Conservation (phyloP, 2,329 filamentous ascomycete species). For the Aspergillus sp. region DNA sequence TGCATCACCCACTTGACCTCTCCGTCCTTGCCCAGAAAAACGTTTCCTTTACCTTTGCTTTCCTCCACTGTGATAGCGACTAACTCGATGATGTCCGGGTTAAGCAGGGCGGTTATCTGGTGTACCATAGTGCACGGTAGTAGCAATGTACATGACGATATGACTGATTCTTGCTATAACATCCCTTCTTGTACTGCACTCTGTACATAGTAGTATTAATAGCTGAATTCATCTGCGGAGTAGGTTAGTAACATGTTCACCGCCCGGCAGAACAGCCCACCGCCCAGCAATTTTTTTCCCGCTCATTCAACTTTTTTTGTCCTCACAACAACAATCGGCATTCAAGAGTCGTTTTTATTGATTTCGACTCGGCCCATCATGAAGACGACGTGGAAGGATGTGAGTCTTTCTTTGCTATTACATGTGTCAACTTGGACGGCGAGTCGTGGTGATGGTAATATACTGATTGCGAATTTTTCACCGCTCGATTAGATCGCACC, state of each 20-base stretch:
- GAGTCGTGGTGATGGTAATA: not conserved
- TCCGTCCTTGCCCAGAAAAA: conserved; percentile 50
- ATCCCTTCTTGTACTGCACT: not conserved
- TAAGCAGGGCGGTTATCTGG: conserved; percentile 15
- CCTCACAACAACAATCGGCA: conserved; percentile 14
- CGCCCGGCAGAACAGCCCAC: conserved; percentile 9
- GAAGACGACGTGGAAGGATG: conserved; percentile 57
- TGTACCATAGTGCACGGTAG: conserved; percentile 17
- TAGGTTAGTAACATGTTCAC: conserved; percentile 4
- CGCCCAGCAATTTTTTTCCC: conserved; percentile 9
- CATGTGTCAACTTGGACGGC: not conserved
- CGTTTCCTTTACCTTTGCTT: conserved; percentile 51
- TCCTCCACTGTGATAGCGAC: conserved; percentile 21
- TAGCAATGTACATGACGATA: conserved; percentile 17
- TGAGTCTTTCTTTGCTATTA: conserved; percentile 17
- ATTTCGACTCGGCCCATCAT: conserved; percentile 36
- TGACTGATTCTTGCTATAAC: conserved; percentile 1
- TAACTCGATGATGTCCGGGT: conserved; percentile 10
- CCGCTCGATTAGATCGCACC: conserved; percentile 58
- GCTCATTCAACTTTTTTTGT: conserved; percentile 14
- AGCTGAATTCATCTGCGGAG: not conserved
- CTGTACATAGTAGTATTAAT: not conserved
- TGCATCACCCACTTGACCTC: conserved; percentile 54
- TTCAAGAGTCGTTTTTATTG: conserved; percentile 13
- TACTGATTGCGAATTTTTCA: conserved; percentile 27